These are phyloP conservation scores for Helichrysum umbraculigerum DNA, from an alignment of 129 eudicot genomes.

Conservation along the genomic window DNA sequence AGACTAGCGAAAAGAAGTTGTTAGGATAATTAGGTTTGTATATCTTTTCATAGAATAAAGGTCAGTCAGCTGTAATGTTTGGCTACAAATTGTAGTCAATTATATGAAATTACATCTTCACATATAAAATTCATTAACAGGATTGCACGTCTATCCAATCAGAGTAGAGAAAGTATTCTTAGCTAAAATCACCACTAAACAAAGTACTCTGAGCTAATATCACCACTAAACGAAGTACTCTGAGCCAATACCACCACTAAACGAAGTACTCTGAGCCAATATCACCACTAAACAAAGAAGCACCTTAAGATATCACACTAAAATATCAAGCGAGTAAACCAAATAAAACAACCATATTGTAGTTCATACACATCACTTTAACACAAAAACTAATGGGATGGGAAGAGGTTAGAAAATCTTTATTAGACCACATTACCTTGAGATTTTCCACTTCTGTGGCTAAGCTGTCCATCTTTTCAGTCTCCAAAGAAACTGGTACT, in stretches of 20 bases:
- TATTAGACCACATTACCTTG: conserved; percentile 24
- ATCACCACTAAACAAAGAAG: background rate
- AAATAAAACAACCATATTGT: background rate
- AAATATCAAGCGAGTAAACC: background rate
- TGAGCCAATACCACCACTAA: no score
- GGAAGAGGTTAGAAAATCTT: background rate
- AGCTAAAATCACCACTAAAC: background rate
- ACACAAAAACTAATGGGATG: background rate
- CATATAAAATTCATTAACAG: background rate
- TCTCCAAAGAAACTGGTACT: background rate
- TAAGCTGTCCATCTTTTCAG: conserved; percentile 31
- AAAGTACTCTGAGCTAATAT: no score
- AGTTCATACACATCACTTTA: conserved; percentile 4
- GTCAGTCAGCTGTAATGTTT: no score
- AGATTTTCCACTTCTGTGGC: conserved; percentile 30
- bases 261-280: no score
- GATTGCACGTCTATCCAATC: background rate
- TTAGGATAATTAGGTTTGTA: no score
- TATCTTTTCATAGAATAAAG: no score
- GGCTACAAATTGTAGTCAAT: no score
- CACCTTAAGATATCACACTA: conserved; percentile 2
- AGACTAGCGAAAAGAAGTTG: no score
- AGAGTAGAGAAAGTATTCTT: background rate
- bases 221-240: no score
- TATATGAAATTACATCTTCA: no score